Base-by-base conservation (phyloP, 2,329 filamentous ascomycete genomes). In the Colletotrichum tamarilloi region DNA sequence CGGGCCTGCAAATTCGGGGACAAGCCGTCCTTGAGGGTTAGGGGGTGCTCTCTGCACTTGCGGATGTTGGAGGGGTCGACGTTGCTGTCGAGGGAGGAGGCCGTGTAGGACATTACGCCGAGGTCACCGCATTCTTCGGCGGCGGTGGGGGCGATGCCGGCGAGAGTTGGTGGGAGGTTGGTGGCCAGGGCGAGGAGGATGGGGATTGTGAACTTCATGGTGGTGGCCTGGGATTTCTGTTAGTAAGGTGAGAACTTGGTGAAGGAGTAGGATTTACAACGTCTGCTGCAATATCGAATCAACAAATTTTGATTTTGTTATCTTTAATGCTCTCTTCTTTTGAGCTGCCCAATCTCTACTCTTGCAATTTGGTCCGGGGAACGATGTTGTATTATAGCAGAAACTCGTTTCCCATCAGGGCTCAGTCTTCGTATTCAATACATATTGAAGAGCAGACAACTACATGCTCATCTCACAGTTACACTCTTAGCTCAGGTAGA, bases 81-180 rank as follows among this genome's bases (percentile, higher is more conserved):
- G 42, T 8, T 19, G 22, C 57, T 56, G 19, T 32, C 6, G 56
- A 53, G 30, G 16, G 56, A 42, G 3, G 46, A 28, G 7, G 32
- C 28, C 9, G 57, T 62, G 26, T 49, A 68, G 30, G 65, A 68
- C 30, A 68, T 62, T 46, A 42, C 28, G 22, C 65, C 57, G 14
- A 68, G 56, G 42, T 42, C 9, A 1, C 56, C 65, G 42, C 65
- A 68, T 0, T 68, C 56, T 30, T 26, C 42, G 28, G 65, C 56
- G 0, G 56, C 22, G 14, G 16, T 22, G 5, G 56, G 56, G 9
- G 56, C 38, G 14, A 26, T 11, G 19, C 56, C 28, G 22, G 46
- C 57, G 2, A 16, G 46, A 5, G 6, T 5, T 12, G 12, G n/a
- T 42, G 22, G 4, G 22, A 55, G 22, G 14, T 24, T 16, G 1